phyloP scores from a whole-genome alignment of 2,329 filamentous ascomycete genomes.

The Gyromitra esculenta region DNA sequence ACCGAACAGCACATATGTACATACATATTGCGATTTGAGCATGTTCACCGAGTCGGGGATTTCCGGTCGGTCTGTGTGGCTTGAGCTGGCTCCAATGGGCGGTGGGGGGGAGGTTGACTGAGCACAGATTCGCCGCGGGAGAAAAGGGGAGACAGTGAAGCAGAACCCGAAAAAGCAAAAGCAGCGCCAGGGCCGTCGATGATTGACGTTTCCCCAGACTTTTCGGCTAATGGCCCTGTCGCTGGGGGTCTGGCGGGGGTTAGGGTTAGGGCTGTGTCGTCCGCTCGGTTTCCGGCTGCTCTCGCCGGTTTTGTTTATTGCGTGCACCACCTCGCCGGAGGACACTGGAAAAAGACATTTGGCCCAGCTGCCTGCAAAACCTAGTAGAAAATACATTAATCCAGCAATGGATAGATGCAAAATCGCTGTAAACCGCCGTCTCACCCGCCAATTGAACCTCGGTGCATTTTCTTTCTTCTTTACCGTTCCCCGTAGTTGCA shows the following conservation, averaged over 20 bases:
- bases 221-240: slow-evolving; percentile 31
- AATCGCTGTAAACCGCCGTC: slow-evolving; percentile 17
- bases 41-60: slow-evolving; percentile 18
- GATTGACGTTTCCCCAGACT: slow-evolving; percentile 39
- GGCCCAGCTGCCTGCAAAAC: neutral
- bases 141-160: neutral
- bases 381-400: slow-evolving; percentile 9
- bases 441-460: slow-evolving; percentile 24
- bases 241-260: slow-evolving; percentile 11
- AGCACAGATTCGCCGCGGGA: slow-evolving; percentile 3
- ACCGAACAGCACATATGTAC: slow-evolving; percentile 50
- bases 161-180: neutral
- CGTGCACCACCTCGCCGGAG: too few relatives aligned
- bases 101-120: neutral
- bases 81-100: slow-evolving; percentile 45
- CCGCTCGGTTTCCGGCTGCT: neutral
- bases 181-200: slow-evolving; percentile 4
- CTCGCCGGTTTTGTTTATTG: neutral
- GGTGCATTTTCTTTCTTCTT: slow-evolving; percentile 34
- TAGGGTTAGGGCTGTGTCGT: slow-evolving; percentile 22
- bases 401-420: neutral
- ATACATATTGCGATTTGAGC: slow-evolving; percentile 40
- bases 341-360: neutral
- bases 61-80: slow-evolving; percentile 34
- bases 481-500: slow-evolving; percentile 19